Percentiles rank a stretch among this genome's conserved stretches.
phyloP scores from a whole-genome alignment of 345 rosid genomes.

The Microcos paniculata region DNA sequence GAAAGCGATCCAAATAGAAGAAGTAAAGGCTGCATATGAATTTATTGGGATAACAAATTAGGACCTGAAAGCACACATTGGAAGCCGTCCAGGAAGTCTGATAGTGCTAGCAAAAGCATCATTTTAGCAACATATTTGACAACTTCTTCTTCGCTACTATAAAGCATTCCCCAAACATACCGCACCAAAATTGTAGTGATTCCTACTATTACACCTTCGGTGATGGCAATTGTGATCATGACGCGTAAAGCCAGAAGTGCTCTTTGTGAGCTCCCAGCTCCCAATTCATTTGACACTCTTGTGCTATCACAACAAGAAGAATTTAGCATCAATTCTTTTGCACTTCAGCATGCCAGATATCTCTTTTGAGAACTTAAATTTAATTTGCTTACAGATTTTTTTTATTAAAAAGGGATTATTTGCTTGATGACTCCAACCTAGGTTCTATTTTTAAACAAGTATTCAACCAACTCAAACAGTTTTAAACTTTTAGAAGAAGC shows the following conservation, averaged over 20 bases:
- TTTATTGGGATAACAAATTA: too few relatives aligned
- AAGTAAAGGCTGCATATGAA: too few relatives aligned
- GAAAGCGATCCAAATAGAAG: not conserved
- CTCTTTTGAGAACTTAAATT: not conserved
- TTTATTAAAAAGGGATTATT: too few relatives aligned
- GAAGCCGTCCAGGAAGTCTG: slow-evolving; percentile 47
- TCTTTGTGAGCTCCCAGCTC: slow-evolving; percentile 25
- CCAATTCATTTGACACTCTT: slow-evolving; percentile 40
- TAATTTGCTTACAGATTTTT: too few relatives aligned
- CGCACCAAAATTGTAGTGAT: slow-evolving; percentile 12
- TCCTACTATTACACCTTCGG: slow-evolving; percentile 24
- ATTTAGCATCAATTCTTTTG: too few relatives aligned
- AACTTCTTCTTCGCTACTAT: too few relatives aligned
- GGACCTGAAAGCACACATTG: slow-evolving; percentile 40
- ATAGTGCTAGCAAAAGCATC: slow-evolving; percentile 34
- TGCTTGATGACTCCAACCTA: too few relatives aligned
- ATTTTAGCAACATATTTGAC: slow-evolving; percentile 21
- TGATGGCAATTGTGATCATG: slow-evolving; percentile 21
- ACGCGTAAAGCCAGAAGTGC: slow-evolving; percentile 23
- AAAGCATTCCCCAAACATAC: too few relatives aligned
- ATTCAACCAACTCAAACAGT: too few relatives aligned
- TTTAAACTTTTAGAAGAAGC: too few relatives aligned
- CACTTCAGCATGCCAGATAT: too few relatives aligned
- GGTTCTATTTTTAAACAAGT: too few relatives aligned
- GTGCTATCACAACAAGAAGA: slow-evolving; percentile 17